Conservation (phyloP, 2,329 filamentous ascomycete genomes). For the Ophiostoma quercus region DNA sequence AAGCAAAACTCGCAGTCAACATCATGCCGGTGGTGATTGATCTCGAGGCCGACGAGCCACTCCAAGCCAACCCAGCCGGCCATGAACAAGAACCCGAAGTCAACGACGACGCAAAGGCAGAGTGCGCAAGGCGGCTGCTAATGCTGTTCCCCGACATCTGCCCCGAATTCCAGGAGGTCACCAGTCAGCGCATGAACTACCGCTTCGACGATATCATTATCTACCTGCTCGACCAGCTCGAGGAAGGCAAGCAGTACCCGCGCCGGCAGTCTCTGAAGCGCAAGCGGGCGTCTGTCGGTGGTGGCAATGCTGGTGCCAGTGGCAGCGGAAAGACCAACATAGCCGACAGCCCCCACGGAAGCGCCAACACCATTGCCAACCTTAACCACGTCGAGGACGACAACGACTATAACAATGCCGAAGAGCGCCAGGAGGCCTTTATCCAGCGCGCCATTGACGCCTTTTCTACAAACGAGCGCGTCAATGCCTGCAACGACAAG, state of each 20-base stretch:
- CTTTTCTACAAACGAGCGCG: conserved; percentile 29
- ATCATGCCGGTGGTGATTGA: background rate
- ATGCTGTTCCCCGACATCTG: conserved; percentile 45
- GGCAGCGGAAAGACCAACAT: background rate
- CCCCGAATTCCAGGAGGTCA: conserved; percentile 34
- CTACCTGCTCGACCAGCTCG: conserved; percentile 39
- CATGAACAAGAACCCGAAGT: background rate
- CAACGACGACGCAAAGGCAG: conserved; percentile 23
- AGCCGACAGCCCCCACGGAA: background rate
- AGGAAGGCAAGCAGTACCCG: conserved; percentile 39
- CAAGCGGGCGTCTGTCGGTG: conserved; percentile 34
- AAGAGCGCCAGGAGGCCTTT: background rate
- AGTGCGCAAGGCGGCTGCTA: conserved; percentile 33
- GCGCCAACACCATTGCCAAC: conserved; percentile 14
- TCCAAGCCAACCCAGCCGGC: background rate
- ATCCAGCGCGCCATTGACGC: conserved; percentile 23
- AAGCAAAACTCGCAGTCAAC: background rate
- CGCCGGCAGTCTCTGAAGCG: conserved; percentile 37
- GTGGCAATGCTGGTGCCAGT: background rate
- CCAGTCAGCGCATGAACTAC: conserved; percentile 32
- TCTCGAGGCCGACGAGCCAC: background rate
- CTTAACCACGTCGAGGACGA: conserved; percentile 27
- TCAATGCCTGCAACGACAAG: background rate
- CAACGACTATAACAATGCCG: background rate
- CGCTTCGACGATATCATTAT: conserved; percentile 35